Percentiles rank a stretch among this genome's conserved stretches.
phyloP scores from a whole-genome alignment of 805 yeast species.

The Zygosaccharomyces lentus region DNA sequence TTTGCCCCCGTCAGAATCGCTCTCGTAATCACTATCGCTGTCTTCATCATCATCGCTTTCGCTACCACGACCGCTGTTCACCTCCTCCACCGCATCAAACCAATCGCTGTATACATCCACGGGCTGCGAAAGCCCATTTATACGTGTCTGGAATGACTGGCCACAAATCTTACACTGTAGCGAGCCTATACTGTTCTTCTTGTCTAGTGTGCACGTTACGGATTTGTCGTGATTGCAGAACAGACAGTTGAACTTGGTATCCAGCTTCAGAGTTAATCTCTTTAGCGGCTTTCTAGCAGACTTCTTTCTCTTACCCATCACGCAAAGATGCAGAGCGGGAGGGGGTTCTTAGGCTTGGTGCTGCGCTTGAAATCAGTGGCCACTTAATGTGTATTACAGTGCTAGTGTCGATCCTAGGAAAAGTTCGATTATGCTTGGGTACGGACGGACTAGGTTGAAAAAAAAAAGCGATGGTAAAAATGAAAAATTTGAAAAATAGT shows the following conservation, averaged over 20 bases:
- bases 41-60: conserved; percentile 33
- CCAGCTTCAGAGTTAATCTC: conserved; percentile 72
- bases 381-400: too few relatives aligned
- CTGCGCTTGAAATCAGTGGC: not conserved
- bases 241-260: conserved; percentile 80
- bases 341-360: not conserved
- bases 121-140: conserved; percentile 74
- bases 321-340: not conserved
- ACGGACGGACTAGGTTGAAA: not conserved
- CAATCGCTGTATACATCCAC: conserved; percentile 95
- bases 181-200: conserved; percentile 77
- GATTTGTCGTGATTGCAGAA: conserved; percentile 95
- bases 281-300: conserved; percentile 78
- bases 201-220: conserved; percentile 82
- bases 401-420: too few relatives aligned
- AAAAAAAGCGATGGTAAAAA: not conserved
- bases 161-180: conserved; percentile 91
- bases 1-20: conserved; percentile 33
- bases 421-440: conserved; percentile 1
- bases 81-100: conserved; percentile 92
- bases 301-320: conserved; percentile 76
- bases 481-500: conserved; percentile 11
- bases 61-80: conserved; percentile 38
- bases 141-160: conserved; percentile 83
- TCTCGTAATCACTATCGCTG: conserved; percentile 35